phyloP scores from a whole-genome alignment of 2,329 filamentous ascomycete species.

The Fusarium sp. region DNA sequence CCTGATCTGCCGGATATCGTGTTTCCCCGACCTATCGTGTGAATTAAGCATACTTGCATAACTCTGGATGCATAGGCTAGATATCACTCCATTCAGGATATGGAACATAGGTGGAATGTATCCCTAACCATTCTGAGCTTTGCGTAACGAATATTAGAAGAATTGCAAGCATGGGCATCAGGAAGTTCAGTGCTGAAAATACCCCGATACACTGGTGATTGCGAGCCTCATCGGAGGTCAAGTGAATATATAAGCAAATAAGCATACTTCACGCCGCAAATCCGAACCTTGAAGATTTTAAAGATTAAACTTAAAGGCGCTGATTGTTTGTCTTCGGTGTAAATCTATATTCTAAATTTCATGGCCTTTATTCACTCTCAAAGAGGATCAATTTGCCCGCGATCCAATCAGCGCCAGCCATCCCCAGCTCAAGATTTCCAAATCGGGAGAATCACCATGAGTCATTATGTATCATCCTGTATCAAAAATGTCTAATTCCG shows the following conservation, averaged over 20 bases:
- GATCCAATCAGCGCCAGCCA: not conserved
- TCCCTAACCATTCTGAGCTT: not conserved
- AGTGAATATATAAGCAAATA: too few relatives aligned
- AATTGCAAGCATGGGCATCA: not conserved
- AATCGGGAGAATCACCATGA: not conserved
- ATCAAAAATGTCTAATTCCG: not conserved
- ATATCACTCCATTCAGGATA: not conserved
- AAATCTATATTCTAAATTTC: not conserved
- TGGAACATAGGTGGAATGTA: too few relatives aligned
- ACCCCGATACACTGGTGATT: not conserved
- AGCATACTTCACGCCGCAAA: not conserved
- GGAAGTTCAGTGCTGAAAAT: too few relatives aligned
- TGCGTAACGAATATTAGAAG: fast-evolving
- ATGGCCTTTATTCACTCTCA: fast-evolving
- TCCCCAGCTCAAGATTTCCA: not conserved
- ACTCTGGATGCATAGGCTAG: fast-evolving
- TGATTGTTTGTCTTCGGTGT: fast-evolving
- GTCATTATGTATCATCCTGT: not conserved
- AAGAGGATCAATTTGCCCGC: not conserved
- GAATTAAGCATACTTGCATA: not conserved
- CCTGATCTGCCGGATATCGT: not conserved
- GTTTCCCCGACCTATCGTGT: not conserved
- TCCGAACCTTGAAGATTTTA: fast-evolving
- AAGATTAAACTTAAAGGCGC: fast-evolving
- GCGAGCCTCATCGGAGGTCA: too few relatives aligned